These are phyloP conservation scores for Glarea lozoyensis DNA, from an alignment of 495 filamentous ascomycete species.

Conservation along the genomic window DNA sequence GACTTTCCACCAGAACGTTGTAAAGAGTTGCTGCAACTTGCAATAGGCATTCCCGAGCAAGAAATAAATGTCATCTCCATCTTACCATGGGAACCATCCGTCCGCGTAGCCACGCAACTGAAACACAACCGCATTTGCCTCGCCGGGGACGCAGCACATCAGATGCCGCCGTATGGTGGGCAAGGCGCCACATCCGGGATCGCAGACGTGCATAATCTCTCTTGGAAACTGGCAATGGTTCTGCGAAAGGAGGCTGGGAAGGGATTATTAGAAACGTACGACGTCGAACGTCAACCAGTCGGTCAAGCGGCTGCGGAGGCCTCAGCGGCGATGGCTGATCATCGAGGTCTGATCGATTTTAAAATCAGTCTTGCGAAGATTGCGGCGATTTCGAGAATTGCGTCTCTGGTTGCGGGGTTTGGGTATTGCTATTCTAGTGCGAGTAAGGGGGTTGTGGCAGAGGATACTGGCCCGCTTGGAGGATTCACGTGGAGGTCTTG, in stretches of 20 bases:
- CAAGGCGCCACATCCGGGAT: conserved; percentile 41
- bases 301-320: conserved; percentile 27
- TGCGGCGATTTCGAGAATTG: conserved; percentile 6
- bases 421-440: conserved; percentile 25
- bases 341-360: conserved; percentile 4
- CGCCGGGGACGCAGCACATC: conserved; percentile 38
- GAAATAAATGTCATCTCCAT: conserved; percentile 28
- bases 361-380: background rate
- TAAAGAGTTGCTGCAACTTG: conserved; percentile 23
- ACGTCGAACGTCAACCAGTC: conserved; percentile 33
- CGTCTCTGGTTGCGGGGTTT: conserved; percentile 34
- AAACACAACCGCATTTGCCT: conserved; percentile 34
- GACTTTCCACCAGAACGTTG: conserved; percentile 21
- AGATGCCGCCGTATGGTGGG: conserved; percentile 38
- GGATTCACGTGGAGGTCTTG: conserved; percentile 5
- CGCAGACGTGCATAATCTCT: conserved; percentile 39
- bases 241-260: conserved; percentile 22
- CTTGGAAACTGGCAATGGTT: conserved; percentile 38
- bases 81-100: conserved; percentile 35
- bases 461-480: conserved; percentile 4
- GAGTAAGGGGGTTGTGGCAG: conserved; percentile 1
- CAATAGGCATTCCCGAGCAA: conserved; percentile 30
- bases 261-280: conserved; percentile 26
- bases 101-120: conserved; percentile 32
- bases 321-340: conserved; percentile 14